Conservation (phyloP, 768 basidiomycete genomes). For the Austroboletus festivus region DNA sequence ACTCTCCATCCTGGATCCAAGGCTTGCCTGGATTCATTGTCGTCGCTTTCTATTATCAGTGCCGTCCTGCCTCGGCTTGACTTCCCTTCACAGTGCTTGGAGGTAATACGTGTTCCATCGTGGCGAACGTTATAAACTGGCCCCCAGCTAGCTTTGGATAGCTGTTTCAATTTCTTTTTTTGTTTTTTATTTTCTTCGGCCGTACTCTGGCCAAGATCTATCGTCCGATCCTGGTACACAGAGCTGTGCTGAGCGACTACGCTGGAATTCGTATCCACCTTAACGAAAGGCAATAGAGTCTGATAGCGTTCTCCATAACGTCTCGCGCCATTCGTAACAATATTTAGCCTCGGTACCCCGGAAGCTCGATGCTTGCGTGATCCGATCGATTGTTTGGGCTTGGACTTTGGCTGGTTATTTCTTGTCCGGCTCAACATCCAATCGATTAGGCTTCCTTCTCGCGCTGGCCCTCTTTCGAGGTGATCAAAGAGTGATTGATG, state of each 20-base stretch:
- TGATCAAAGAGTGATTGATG: constrained; percentile 34
- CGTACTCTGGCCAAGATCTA: constrained; percentile 4
- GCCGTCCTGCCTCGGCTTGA: constrained; percentile 15
- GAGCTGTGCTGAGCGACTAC: constrained; percentile 5
- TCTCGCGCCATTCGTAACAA: constrained; percentile 38
- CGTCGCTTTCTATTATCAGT: constrained; percentile 44
- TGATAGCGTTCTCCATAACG: constrained; percentile 36
- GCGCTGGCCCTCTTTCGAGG: constrained; percentile 22
- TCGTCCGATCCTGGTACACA: constrained; percentile 9
- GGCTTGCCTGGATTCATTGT: constrained; percentile 40
- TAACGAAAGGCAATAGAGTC: constrained; percentile 36
- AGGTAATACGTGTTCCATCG: constrained; percentile 37
- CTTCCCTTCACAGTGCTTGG: constrained; percentile 18
- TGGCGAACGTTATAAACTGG: constrained; percentile 39
- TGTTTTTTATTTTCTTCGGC: constrained; percentile 6
- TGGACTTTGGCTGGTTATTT: constrained; percentile 12
- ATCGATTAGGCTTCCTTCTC: constrained; percentile 56
- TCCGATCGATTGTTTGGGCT: constrained; percentile 9
- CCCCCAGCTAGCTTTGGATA: constrained; percentile 28
- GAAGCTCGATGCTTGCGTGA: constrained; percentile 12
- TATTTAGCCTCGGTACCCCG: constrained; percentile 27
- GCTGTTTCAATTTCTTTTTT: constrained; percentile 28
- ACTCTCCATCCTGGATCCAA: constrained; percentile 38
- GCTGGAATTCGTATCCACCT: constrained; percentile 8
- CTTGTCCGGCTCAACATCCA: constrained; percentile 58